These are phyloP conservation scores for Penicillium sp. DNA, from an alignment of 2,329 filamentous ascomycete genomes.

Conservation along the genomic window DNA sequence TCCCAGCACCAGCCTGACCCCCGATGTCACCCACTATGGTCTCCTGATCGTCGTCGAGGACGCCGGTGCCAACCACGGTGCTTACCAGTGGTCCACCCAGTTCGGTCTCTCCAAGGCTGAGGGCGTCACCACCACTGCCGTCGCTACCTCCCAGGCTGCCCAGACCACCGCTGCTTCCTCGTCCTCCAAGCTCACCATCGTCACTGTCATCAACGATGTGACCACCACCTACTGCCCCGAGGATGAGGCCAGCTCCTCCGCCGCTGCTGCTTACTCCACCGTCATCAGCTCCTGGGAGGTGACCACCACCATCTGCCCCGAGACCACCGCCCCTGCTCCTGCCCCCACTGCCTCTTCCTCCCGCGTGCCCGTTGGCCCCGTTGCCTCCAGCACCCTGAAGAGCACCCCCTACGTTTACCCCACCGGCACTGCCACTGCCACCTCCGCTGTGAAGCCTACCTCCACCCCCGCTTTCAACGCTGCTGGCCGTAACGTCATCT, in stretches of 20 bases:
- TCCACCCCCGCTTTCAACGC: conserved; percentile 35
- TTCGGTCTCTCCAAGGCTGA: conserved; percentile 57
- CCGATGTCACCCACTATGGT: conserved; percentile 59
- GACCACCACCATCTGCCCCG: conserved; percentile 28
- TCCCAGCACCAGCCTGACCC: conserved; percentile 52
- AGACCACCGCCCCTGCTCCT: conserved; percentile 20
- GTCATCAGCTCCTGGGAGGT: conserved; percentile 11
- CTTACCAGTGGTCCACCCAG: conserved; percentile 64
- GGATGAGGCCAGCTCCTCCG: conserved; percentile 16
- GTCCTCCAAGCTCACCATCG: conserved; percentile 8
- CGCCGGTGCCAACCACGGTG: conserved; percentile 49
- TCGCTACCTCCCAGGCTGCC: conserved; percentile 12
- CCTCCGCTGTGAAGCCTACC: conserved; percentile 15
- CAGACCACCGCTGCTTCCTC: conserved; percentile 14
- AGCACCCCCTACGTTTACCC: conserved; percentile 13
- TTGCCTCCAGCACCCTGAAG: conserved; percentile 13
- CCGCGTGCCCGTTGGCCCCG: conserved; percentile 4
- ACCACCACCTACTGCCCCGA: conserved; percentile 18
- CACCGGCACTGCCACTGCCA: conserved; percentile 13
- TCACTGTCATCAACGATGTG: conserved; percentile 6
- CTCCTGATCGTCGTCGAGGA: conserved; percentile 64
- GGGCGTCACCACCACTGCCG: conserved; percentile 12
- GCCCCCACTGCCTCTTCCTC: conserved; percentile 18
- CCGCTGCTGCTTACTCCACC: conserved; percentile 14
- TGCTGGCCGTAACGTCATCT: conserved; percentile 40